Base-by-base conservation (phyloP, 2,329 filamentous ascomycete genomes). In the Epichloe glyceriae region DNA sequence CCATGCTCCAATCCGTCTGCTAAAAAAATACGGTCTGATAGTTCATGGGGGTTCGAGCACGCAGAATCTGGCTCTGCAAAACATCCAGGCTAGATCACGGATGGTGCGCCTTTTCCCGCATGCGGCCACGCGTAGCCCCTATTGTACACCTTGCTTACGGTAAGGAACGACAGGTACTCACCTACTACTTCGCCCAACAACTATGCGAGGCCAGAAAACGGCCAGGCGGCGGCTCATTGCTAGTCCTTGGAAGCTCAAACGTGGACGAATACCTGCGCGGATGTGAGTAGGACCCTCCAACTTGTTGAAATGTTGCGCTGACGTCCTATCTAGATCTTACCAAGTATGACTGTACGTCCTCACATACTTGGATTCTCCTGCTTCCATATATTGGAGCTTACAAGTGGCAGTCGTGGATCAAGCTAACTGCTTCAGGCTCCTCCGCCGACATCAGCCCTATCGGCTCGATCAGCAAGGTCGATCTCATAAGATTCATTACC, bases 1-100 rank as follows among this genome's bases (percentile, higher is more conserved):
- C 15, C 15, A 45, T 33, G 0, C 46, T 52, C 14, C 52, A 56
- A 14, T 41, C n/a, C 20, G n/a, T 45, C 5, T 49, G 11, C 33
- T 46, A 37, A 46, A 11, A 40, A 15, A 5, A 30, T 14, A 11
- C n/a, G 17, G 12, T 20, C 5, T 14, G 12, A 42, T 30, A 53
- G 55, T 79, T 15, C 72, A 84, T 50, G 82, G 81, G 6, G 81
- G 81, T 6, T 69, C 66, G 1, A 60, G 61, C n/a, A 67, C 76
- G 2, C 78, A 83, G 58, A 85, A 85, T 51, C 64, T 83, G 1
- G 79, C 79, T 0, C 64, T 81, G 19, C 82, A 85, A 57, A 84
- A 85, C 59, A 80, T 85, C 48, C 82, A 85, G 51, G 82, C 80
- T 5, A 70, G 82, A 15, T 70, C 74, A 11, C 70, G 82, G 45